Evolutionary conservation across 257 asterid genomes (phyloP).

Genomic region (Nicotiana undulata): DNA sequence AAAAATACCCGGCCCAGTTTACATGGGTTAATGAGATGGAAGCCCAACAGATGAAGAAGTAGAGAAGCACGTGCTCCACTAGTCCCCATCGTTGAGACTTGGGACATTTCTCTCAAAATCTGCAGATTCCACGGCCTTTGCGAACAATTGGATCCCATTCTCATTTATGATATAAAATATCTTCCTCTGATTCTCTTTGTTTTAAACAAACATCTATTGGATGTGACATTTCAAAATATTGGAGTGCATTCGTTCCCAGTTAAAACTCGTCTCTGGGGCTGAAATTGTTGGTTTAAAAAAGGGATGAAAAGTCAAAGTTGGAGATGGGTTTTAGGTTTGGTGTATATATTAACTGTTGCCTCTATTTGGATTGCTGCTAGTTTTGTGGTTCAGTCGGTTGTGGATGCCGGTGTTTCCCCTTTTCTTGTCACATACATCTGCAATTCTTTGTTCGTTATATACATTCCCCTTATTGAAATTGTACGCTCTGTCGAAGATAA

Average conservation of each 20-base stretch:
- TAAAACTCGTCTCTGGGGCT: background rate
- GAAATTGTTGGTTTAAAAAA: slow-evolving; percentile 5
- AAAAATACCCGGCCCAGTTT: too few relatives aligned
- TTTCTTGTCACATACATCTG: slow-evolving; percentile 86
- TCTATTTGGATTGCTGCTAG: slow-evolving; percentile 97
- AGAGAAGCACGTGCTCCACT: background rate
- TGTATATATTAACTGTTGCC: slow-evolving; percentile 71
- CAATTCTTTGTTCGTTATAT: slow-evolving; percentile 75
- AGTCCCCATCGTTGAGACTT: background rate
- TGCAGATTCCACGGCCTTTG: background rate
- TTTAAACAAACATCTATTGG: background rate
- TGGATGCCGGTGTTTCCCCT: slow-evolving; percentile 84
- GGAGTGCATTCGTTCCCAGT: too few relatives aligned
- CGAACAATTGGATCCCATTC: background rate
- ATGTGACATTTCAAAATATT: background rate
- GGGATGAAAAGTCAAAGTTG: slow-evolving; percentile 55
- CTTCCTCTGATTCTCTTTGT: background rate
- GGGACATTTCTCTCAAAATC: background rate
- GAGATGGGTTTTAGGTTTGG: slow-evolving; percentile 78
- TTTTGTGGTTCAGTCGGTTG: slow-evolving; percentile 88
- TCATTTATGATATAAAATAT: background rate
- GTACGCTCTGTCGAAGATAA: slow-evolving; percentile 66
- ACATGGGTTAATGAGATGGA: too few relatives aligned
- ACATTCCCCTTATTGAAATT: slow-evolving; percentile 75
- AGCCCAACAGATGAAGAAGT: too few relatives aligned